Conservation (phyloP, 495 filamentous ascomycete genomes). For the Daldinia caldariorum region DNA sequence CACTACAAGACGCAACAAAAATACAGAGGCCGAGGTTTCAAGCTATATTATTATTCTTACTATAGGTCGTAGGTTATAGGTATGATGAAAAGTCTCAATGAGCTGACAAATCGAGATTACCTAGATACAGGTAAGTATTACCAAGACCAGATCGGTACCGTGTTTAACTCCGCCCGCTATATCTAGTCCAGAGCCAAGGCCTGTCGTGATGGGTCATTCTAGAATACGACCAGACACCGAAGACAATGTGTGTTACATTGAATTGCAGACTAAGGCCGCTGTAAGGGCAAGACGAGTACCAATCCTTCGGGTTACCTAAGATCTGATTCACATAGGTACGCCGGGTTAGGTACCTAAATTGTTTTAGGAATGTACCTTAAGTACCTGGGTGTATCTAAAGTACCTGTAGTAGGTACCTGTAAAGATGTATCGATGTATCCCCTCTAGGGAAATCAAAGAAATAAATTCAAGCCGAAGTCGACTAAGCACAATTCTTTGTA, state of each 20-base stretch:
- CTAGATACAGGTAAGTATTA: too few relatives aligned
- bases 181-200: constrained; percentile 11
- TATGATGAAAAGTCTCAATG: background rate
- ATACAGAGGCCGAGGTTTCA: background rate
- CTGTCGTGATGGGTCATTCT: constrained; percentile 23
- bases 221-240: background rate
- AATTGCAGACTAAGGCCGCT: background rate
- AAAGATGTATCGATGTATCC: too few relatives aligned
- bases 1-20: background rate
- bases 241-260: constrained; percentile 11
- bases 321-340: background rate
- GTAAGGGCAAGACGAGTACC: background rate
- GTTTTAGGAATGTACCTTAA: background rate
- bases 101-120: constrained; percentile 38
- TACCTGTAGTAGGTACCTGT: too few relatives aligned
- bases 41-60: too few relatives aligned
- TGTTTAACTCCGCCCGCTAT: constrained; percentile 24
- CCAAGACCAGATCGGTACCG: constrained; percentile 23
- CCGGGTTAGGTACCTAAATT: background rate
- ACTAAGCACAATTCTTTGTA: too few relatives aligned
- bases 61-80: too few relatives aligned
- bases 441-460: too few relatives aligned
- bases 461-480: too few relatives aligned
- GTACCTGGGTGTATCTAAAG: background rate
- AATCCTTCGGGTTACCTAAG: background rate